Percentiles rank a stretch among this genome's conserved stretches.
Conservation (phyloP, 495 filamentous ascomycete genomes). For the Lophiotrema nucula region DNA sequence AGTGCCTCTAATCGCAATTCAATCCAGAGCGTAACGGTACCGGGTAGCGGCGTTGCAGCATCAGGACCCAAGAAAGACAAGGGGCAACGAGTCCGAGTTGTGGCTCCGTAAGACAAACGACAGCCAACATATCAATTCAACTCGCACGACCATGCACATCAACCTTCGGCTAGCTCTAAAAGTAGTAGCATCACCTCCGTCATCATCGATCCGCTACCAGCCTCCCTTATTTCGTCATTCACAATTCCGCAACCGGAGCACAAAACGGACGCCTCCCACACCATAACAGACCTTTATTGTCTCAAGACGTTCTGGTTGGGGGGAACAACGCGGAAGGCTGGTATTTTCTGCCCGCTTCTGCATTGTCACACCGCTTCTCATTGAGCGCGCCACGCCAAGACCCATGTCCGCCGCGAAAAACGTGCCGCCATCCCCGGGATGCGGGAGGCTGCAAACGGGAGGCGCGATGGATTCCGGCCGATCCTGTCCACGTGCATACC, state of each 20-base stretch:
- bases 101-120: conserved; percentile 16
- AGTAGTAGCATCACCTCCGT: no score
- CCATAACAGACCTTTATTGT: not conserved
- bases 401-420: not conserved
- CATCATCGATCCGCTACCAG: no score
- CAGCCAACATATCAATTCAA: not conserved
- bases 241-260: not conserved
- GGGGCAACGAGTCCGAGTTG: conserved; percentile 30
- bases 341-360: conserved; percentile 2
- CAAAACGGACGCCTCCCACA: not conserved
- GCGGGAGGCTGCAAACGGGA: conserved; percentile 16
- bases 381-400: not conserved
- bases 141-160: not conserved
- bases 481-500: not conserved
- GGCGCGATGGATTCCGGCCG: not conserved
- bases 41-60: not conserved
- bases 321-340: not conserved
- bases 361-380: conserved; percentile 19
- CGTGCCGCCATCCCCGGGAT: conserved; percentile 22
- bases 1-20: not conserved
- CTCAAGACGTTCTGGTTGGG: not conserved
- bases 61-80: conserved; percentile 5
- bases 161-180: not conserved
- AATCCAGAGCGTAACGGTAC: not conserved
- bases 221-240: not conserved